Evolutionary conservation across 345 rosid species (phyloP).

Genomic region (Aquilaria yunnanensis): DNA sequence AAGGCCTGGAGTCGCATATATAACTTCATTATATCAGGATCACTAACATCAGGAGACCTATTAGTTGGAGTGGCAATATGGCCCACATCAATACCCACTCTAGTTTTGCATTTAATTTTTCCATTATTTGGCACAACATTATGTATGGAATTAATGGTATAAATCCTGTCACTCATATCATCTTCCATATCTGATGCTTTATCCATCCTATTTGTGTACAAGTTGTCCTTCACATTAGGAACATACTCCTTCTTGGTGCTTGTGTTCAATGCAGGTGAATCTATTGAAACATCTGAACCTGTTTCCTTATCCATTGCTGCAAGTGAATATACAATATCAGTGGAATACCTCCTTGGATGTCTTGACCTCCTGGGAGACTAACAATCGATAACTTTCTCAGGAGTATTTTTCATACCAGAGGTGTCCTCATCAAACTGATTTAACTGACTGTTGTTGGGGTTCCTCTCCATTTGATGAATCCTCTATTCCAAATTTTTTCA

Average conservation of each 20-base stretch:
- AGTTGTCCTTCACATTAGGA: slow-evolving; percentile 32
- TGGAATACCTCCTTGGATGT: slow-evolving; percentile 46
- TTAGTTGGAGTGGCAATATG: slow-evolving; percentile 44
- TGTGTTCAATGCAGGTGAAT: slow-evolving; percentile 46
- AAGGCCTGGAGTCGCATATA: slow-evolving; percentile 88
- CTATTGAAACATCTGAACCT: slow-evolving; percentile 32
- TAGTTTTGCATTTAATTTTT: slow-evolving; percentile 33
- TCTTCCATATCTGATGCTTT: slow-evolving; percentile 55
- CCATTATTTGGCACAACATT: slow-evolving; percentile 32
- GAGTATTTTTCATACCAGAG: slow-evolving; percentile 35
- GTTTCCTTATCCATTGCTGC: slow-evolving; percentile 39
- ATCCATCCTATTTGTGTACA: slow-evolving; percentile 33
- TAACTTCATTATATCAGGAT: slow-evolving; percentile 82
- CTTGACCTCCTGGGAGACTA: slow-evolving; percentile 61
- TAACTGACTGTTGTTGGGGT: slow-evolving; percentile 37
- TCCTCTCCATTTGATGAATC: slow-evolving; percentile 71
- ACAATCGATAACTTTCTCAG: slow-evolving; percentile 71
- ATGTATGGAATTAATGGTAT: slow-evolving; percentile 80
- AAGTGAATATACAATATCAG: slow-evolving; percentile 52
- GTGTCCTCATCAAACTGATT: slow-evolving; percentile 42
- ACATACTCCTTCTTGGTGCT: slow-evolving; percentile 41
- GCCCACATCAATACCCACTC: slow-evolving; percentile 36
- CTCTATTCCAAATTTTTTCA: slow-evolving; percentile 42
- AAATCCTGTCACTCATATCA: slow-evolving; percentile 77
- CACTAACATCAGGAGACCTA: slow-evolving; percentile 42